Conservation (phyloP, 352 stramenopile genomes). For the Pythium sukuiense region DNA sequence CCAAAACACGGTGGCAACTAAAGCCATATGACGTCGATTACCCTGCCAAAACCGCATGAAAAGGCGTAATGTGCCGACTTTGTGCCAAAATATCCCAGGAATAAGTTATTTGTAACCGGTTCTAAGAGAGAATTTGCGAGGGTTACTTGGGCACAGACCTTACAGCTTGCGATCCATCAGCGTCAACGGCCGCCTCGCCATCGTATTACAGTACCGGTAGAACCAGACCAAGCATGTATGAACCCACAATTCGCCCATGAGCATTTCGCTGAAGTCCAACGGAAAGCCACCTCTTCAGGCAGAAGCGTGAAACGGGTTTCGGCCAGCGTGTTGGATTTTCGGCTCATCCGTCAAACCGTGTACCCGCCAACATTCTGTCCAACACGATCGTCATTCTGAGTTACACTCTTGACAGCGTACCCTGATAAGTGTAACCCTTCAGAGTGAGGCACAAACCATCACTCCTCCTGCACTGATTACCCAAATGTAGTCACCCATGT, state of each 20-base stretch:
- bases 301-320: conserved; percentile 17
- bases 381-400: conserved; percentile 1
- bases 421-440: neutral
- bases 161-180: neutral
- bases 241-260: neutral
- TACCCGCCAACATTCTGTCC: conserved; percentile 19
- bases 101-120: conserved; percentile 19
- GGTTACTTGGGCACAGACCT: no score
- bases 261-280: neutral
- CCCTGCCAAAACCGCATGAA: conserved; percentile 16
- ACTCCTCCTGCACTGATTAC: conserved; percentile 11
- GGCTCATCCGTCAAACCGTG: conserved; percentile 4
- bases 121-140: conserved; percentile 7
- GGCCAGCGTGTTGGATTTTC: conserved; percentile 2
- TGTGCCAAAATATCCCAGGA: conserved; percentile 17
- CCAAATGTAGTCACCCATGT: conserved; percentile 10
- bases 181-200: neutral
- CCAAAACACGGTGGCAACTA: conserved; percentile 3
- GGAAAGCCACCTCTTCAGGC: conserved; percentile 11
- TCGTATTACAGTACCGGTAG: neutral
- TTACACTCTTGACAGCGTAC: neutral
- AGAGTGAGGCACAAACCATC: neutral
- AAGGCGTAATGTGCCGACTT: neutral
- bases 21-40: conserved; percentile 12
- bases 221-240: neutral